Evolutionary conservation across 2,329 filamentous ascomycete species (phyloP).

Genomic region (Fusarium fracticaudum): DNA sequence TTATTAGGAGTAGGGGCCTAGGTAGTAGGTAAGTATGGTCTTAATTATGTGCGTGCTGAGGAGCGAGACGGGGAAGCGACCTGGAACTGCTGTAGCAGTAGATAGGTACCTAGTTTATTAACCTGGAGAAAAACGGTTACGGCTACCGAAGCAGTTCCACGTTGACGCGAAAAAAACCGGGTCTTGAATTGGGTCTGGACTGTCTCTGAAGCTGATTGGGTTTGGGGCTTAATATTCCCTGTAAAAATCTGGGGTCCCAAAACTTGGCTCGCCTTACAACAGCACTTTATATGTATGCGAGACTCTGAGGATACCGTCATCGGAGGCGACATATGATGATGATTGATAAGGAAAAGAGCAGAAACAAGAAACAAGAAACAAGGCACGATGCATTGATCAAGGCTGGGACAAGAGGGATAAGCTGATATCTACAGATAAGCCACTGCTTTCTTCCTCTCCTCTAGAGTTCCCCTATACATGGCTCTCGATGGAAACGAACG

Average conservation of each 20-base stretch:
- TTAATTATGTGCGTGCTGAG: conserved; percentile 9
- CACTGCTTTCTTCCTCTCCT: neutral
- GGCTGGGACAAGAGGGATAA: neutral
- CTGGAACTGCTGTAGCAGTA: conserved; percentile 2
- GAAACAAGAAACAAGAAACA: conserved; percentile 26
- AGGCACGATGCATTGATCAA: neutral
- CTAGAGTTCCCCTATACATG: neutral
- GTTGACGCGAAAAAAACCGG: conserved; percentile 37
- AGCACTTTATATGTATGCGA: conserved; percentile 5
- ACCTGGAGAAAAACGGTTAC: conserved; percentile 34
- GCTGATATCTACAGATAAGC: neutral
- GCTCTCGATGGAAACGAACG: conserved; percentile 16
- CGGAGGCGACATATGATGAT: conserved; percentile 29
- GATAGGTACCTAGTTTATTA: conserved; percentile 2
- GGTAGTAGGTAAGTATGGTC: neutral
- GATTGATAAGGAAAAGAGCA: conserved; percentile 21
- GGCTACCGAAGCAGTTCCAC: conserved; percentile 35
- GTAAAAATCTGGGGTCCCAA: conserved; percentile 30
- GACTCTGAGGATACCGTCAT: conserved; percentile 20
- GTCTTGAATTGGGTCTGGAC: conserved; percentile 24
- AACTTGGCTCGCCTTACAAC: conserved; percentile 31
- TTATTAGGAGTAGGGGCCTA: conserved; percentile 6
- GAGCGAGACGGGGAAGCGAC: conserved; percentile 13
- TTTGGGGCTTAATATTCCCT: conserved; percentile 16
- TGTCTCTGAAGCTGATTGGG: conserved; percentile 27